Base-by-base conservation (phyloP, 495 filamentous ascomycete species). In the Gamarada debralockiae region DNA sequence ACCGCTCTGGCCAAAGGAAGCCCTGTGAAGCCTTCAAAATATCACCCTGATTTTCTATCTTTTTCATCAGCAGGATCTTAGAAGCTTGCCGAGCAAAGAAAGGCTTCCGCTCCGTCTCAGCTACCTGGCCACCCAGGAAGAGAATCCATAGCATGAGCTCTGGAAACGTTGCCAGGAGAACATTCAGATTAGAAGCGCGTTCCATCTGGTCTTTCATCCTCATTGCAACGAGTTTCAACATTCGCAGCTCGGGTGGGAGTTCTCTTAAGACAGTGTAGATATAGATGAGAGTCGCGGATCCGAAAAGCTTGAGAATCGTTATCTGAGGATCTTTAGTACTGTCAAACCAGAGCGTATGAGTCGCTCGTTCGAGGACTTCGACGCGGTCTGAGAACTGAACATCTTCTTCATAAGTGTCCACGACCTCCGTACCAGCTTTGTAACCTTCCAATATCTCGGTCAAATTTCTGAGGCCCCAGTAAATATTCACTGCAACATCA, bases 81-180 rank as follows among this genome's bases (percentile, higher is more conserved):
- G 52, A 25, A 6, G 52, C 52, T 31, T 55, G 51, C 14, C 42
- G 40, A 15, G 52, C 57, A 37, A 59, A 55, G 14, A 50, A 59
- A 10, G 31, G 34, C 20, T 33, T 46, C 3, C 55, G 42, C 52
- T 52, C 13, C 5, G 9, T 21, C 43, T 24, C 27, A 14, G 57
- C 57, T 0, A 50, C 57, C 18, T 38, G 9, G 14, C 57, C 57
- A 48, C 46, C 48, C 3, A 52, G 31, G 36, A 59, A 55, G 40
- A 59, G 48, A 24, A 47, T 23, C 57, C 57, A 59, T 13, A 59
- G 48, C 18, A 59, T n/a, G n/a, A 55, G 27, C 25, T 59, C 57
- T 34, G 21, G 57, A 21, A 59, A 59, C 3, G 57, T 59, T 33
- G 50, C 57, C 8, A 59, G 29, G 2, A 59, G 41, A 33, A 55